Evolutionary conservation across 805 yeast species (phyloP).

Genomic region (Candida takata): DNA sequence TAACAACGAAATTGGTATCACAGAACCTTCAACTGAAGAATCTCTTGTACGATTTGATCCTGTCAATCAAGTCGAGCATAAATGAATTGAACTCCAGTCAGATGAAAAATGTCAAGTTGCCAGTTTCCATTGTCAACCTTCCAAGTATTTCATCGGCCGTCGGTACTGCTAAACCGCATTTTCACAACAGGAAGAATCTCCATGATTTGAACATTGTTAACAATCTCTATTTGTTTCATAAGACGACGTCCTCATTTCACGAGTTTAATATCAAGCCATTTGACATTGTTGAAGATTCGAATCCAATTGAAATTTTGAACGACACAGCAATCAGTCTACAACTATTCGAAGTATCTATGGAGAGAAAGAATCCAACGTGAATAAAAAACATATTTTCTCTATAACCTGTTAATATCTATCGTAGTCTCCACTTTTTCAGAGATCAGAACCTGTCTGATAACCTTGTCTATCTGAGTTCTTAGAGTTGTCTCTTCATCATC

Average conservation of each 20-base stretch:
- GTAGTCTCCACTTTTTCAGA: constrained; percentile 32
- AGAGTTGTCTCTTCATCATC: constrained; percentile 60
- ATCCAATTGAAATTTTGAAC: constrained; percentile 38
- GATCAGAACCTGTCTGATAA: constrained; percentile 27
- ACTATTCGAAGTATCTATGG: constrained; percentile 45
- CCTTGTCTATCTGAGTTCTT: constrained; percentile 40
- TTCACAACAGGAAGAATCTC: constrained; percentile 10
- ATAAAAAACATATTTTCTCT: not conserved
- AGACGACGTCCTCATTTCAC: constrained; percentile 22
- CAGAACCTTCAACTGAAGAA: constrained; percentile 45
- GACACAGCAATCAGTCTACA: constrained; percentile 50
- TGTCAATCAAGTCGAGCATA: constrained; percentile 39
- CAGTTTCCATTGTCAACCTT: constrained; percentile 20
- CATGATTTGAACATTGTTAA: constrained; percentile 15
- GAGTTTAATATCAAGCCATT: constrained; percentile 40
- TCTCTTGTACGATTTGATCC: constrained; percentile 50
- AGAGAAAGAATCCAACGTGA: constrained; percentile 36
- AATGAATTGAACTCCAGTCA: constrained; percentile 24
- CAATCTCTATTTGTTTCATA: constrained; percentile 24
- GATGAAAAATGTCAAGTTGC: constrained; percentile 20
- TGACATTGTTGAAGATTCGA: constrained; percentile 54
- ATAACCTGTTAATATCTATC: constrained; percentile 33
- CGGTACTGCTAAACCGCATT: not conserved
- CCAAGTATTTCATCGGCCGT: constrained; percentile 18
- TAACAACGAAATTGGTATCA: constrained; percentile 37